These are phyloP conservation scores for Pseudogymnoascus sp. DNA, from an alignment of 2,329 filamentous ascomycete genomes.

Conservation along the genomic window DNA sequence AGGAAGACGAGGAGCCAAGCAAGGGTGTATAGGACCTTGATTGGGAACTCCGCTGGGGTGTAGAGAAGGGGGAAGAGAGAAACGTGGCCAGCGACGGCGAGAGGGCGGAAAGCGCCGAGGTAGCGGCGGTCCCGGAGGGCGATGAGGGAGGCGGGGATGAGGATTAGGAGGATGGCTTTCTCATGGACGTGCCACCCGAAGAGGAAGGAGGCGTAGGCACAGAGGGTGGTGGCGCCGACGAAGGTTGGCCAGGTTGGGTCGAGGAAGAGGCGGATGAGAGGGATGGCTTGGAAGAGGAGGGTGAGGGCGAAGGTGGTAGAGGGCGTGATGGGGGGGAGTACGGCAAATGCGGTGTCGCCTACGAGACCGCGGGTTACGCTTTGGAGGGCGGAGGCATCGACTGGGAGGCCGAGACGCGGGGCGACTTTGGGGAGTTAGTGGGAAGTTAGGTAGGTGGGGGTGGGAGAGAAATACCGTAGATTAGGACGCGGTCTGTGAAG, in stretches of 20 bases:
- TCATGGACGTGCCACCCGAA: constrained; percentile 99
- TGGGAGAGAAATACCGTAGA: constrained; percentile 53
- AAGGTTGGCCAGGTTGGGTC: constrained; percentile 82
- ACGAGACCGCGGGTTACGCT: constrained; percentile 91
- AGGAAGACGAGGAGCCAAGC: constrained; percentile 86
- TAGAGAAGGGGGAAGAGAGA: constrained; percentile 92
- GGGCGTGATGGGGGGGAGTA: constrained; percentile 79
- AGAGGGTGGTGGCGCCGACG: constrained; percentile 80
- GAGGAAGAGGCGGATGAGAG: constrained; percentile 73
- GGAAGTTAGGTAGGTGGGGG: constrained; percentile 13
- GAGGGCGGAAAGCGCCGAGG: constrained; percentile 80
- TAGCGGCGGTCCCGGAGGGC: constrained; percentile 85
- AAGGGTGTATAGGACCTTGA: constrained; percentile 89
- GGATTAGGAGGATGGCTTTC: constrained; percentile 88
- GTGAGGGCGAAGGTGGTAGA: constrained; percentile 75
- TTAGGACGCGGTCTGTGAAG: constrained; percentile 75
- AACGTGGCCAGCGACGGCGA: constrained; percentile 89
- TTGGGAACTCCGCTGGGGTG: constrained; percentile 82
- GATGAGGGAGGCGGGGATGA: constrained; percentile 90
- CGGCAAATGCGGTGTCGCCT: constrained; percentile 87
- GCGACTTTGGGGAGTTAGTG: constrained; percentile 52
- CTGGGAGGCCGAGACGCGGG: constrained; percentile 64
- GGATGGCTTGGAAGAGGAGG: constrained; percentile 69
- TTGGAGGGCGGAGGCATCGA: constrained; percentile 67
- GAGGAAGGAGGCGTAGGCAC: constrained; percentile 91